Conservation (phyloP, 2,329 filamentous ascomycete species). For the Ophiostoma sp. region DNA sequence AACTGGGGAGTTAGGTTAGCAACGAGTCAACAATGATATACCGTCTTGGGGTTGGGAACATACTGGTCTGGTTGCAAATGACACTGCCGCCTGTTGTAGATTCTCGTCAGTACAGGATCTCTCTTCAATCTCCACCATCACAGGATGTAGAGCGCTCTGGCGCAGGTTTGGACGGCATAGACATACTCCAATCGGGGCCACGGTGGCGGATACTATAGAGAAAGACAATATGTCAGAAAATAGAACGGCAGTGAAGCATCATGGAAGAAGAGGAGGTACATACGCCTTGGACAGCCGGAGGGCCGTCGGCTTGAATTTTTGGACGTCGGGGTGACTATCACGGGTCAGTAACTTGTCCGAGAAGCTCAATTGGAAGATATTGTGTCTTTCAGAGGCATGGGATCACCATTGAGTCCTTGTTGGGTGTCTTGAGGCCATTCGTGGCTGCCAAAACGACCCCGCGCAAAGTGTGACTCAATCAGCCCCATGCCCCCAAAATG, state of each 20-base stretch:
- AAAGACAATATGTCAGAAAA: constrained; percentile 33
- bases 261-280: constrained; percentile 41
- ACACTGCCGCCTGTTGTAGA: constrained; percentile 72
- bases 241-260: constrained; percentile 33
- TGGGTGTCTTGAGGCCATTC: background rate
- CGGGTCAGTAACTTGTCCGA: constrained; percentile 10
- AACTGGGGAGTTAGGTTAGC: constrained; percentile 59
- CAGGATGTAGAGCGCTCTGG: constrained; percentile 47
- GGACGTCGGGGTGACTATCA: constrained; percentile 81
- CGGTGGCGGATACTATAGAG: constrained; percentile 79
- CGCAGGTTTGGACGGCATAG: background rate
- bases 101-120: constrained; percentile 1
- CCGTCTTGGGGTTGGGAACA: constrained; percentile 35
- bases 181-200: constrained; percentile 92
- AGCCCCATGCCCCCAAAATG: constrained; percentile 38
- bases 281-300: constrained; percentile 93
- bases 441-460: constrained; percentile 22
- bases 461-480: constrained; percentile 29
- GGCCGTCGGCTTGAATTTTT: constrained; percentile 93
- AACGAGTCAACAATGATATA: background rate
- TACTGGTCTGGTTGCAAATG: constrained; percentile 88
- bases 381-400: background rate
- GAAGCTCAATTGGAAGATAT: constrained; percentile 12
- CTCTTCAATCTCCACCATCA: background rate
- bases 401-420: background rate